Evolutionary conservation across 2,329 filamentous ascomycete species (phyloP).

Genomic region (Diatrype stigma): DNA sequence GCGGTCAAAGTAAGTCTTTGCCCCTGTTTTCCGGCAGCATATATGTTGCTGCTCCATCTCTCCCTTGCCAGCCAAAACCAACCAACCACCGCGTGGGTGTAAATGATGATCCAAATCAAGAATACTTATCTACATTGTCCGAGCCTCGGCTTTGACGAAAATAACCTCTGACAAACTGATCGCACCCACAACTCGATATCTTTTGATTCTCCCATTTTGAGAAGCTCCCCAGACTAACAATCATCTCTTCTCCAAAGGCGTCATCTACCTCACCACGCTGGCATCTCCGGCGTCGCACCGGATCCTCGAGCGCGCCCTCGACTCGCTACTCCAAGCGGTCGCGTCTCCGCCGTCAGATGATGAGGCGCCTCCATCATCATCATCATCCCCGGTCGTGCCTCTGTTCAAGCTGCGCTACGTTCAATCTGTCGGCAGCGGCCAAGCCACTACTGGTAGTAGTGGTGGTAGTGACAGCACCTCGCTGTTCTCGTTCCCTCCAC

Average conservation of each 20-base stretch:
- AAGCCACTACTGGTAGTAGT: slow-evolving; percentile 6
- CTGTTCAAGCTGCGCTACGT: slow-evolving; percentile 55
- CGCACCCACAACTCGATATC: slow-evolving; percentile 31
- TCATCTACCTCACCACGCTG: slow-evolving; percentile 38
- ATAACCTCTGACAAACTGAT: slow-evolving; percentile 88
- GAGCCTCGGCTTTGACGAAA: slow-evolving; percentile 83
- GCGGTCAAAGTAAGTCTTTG: slow-evolving; percentile 76
- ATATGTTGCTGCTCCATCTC: neutral
- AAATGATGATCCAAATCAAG: slow-evolving; percentile 75
- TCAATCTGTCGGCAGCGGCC: slow-evolving; percentile 32
- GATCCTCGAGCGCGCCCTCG: slow-evolving; percentile 37
- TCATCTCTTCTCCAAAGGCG: slow-evolving; percentile 15
- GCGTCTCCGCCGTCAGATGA: slow-evolving; percentile 22
- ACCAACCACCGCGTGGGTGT: neutral
- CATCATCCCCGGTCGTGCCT: slow-evolving; percentile 19
- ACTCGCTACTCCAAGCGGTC: slow-evolving; percentile 33
- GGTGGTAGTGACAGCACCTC: slow-evolving; percentile 30
- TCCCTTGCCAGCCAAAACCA: neutral
- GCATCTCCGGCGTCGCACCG: slow-evolving; percentile 29
- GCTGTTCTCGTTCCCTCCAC: slow-evolving; percentile 53
- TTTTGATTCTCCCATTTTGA: too few relatives aligned
- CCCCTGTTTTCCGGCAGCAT: slow-evolving; percentile 10
- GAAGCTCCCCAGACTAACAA: slow-evolving; percentile 17
- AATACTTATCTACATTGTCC: slow-evolving; percentile 99
- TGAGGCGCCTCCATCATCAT: slow-evolving; percentile 4